phyloP scores from a whole-genome alignment of 129 eudicot species.

The Helichrysum umbraculigerum region DNA sequence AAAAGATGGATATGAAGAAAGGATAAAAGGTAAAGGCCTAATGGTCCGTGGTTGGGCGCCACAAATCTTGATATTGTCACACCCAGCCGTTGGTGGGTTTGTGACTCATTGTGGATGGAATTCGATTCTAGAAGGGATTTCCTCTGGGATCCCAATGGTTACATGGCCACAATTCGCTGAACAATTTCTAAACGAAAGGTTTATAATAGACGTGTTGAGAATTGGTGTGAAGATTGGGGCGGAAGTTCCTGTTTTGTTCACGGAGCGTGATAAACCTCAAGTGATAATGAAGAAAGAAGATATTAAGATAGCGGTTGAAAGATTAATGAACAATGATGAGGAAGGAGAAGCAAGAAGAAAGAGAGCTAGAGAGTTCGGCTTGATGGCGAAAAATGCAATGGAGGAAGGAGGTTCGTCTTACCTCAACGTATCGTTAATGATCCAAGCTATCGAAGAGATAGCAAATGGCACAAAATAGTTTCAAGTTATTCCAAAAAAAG shows the following conservation, averaged over 20 bases:
- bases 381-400: conserved; percentile 46
- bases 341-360: conserved; percentile 43
- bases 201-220: conserved; percentile 36
- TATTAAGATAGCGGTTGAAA: conserved; percentile 33
- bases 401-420: conserved; percentile 54
- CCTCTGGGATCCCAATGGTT: conserved; percentile 51
- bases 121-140: conserved; percentile 60
- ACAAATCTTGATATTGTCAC: conserved; percentile 53
- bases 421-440: conserved; percentile 26
- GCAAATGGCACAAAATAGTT: neutral
- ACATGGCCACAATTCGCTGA: conserved; percentile 67
- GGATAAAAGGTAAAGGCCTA: conserved; percentile 43
- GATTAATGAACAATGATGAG: conserved; percentile 41
- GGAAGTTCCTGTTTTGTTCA: conserved; percentile 33
- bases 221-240: conserved; percentile 47
- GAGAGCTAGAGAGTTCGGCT: conserved; percentile 38
- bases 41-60: conserved; percentile 73
- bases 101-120: conserved; percentile 81
- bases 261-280: conserved; percentile 25
- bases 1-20: conserved; percentile 49
- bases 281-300: conserved; percentile 33
- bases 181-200: conserved; percentile 52
- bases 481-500: neutral
- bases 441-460: conserved; percentile 32
- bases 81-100: conserved; percentile 53